Conservation (phyloP, 345 rosid genomes). For the Salix exigua region DNA sequence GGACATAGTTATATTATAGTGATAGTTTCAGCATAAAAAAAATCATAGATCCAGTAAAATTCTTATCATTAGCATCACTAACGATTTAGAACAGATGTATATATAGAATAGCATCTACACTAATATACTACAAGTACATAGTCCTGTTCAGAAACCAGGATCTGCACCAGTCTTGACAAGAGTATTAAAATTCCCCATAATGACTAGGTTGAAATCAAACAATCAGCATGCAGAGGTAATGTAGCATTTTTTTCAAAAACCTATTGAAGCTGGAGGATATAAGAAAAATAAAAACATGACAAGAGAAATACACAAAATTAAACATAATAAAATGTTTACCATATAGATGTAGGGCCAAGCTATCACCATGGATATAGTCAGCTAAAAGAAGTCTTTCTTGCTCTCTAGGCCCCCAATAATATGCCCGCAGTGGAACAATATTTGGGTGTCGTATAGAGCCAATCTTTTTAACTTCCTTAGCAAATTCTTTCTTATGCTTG, state of each 20-base stretch:
- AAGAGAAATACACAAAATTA: not conserved
- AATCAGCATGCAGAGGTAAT: not conserved
- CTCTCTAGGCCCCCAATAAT: constrained; percentile 95
- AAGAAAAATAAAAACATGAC: not conserved
- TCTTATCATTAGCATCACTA: not conserved
- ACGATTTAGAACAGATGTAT: not conserved
- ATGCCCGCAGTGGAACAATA: constrained; percentile 77
- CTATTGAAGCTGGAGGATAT: not conserved
- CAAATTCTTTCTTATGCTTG: constrained; percentile 84
- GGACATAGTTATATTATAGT: no score
- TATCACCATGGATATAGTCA: constrained; percentile 80
- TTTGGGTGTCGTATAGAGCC: constrained; percentile 69
- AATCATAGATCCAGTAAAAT: not conserved
- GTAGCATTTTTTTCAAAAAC: not conserved
- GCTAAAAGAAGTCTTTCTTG: constrained; percentile 91
- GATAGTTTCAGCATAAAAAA: not conserved
- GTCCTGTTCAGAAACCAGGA: not conserved
- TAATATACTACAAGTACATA: not conserved
- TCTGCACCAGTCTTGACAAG: not conserved
- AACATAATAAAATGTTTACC: constrained; percentile 45
- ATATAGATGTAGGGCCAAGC: constrained; percentile 85
- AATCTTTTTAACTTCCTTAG: constrained; percentile 78
- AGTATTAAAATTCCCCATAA: not conserved
- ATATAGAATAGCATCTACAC: not conserved
- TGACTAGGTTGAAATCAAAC: not conserved